Evolutionary conservation across 1,284 basidiomycete species (phyloP).

Genomic region (Naganishia albida): DNA sequence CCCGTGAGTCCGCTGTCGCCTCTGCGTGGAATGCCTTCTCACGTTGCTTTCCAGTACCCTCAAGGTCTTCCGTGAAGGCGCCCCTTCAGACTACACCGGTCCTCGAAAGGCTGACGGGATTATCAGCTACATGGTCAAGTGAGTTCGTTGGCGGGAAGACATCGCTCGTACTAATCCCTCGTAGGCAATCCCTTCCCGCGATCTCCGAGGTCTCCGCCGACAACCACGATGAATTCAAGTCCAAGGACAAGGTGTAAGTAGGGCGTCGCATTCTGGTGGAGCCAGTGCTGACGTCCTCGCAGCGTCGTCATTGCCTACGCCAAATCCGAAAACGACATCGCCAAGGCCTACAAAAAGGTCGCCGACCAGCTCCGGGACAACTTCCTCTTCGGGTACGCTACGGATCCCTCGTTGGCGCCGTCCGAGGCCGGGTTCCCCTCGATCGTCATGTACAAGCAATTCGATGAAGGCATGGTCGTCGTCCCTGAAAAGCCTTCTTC

Average conservation of each 20-base stretch:
- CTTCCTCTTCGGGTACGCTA: constrained; percentile 85
- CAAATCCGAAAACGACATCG: constrained; percentile 65
- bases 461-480: constrained; percentile 79
- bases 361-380: constrained; percentile 88
- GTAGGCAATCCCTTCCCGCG: constrained; percentile 91
- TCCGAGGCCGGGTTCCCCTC: constrained; percentile 75
- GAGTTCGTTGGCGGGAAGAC: constrained; percentile 46
- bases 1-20: constrained; percentile 64
- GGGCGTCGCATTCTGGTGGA: neutral
- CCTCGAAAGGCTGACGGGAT: constrained; percentile 95
- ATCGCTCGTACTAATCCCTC: constrained; percentile 28
- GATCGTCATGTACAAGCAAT: constrained; percentile 87
- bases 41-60: constrained; percentile 52
- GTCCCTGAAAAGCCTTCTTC: constrained; percentile 58
- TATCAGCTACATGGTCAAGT: constrained; percentile 97
- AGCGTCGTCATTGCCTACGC: constrained; percentile 83
- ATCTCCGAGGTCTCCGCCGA: constrained; percentile 74
- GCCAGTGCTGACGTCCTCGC: constrained; percentile 4
- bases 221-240: constrained; percentile 82
- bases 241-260: constrained; percentile 75
- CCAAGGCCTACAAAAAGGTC: constrained; percentile 70
- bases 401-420: constrained; percentile 68
- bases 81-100: constrained; percentile 75
- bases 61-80: constrained; percentile 89
- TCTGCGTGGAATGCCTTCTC: neutral